Conservation (phyloP, 2,329 filamentous ascomycete species). For the Xylaria sp. region DNA sequence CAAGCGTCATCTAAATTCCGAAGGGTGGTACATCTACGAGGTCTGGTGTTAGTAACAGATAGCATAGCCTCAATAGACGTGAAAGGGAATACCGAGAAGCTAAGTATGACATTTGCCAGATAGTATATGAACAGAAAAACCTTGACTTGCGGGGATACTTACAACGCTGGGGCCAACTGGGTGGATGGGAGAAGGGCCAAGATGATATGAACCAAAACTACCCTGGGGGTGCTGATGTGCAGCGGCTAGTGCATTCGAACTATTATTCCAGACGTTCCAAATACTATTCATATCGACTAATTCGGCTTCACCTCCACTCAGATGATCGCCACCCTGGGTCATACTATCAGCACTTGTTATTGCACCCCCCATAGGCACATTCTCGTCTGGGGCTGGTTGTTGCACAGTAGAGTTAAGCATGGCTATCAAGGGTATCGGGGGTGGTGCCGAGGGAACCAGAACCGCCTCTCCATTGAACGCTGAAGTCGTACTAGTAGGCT, state of each 20-base stretch:
- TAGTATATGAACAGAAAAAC: neutral
- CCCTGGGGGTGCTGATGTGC: conserved; percentile 4
- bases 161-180: conserved; percentile 23
- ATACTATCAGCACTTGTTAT: conserved; percentile 31
- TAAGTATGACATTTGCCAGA: neutral
- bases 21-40: conserved; percentile 27
- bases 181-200: conserved; percentile 24
- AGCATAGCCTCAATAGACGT: neutral
- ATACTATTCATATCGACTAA: conserved; percentile 29
- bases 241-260: conserved; percentile 4
- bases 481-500: conserved; percentile 25
- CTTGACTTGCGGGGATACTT: neutral
- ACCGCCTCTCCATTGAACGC: conserved; percentile 28
- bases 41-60: neutral
- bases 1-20: conserved; percentile 23
- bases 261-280: conserved; percentile 25
- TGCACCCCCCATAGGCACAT: conserved; percentile 35
- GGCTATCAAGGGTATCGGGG: conserved; percentile 25
- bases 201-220: conserved; percentile 7
- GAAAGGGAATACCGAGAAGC: neutral
- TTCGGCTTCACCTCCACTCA: conserved; percentile 38
- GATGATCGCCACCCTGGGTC: conserved; percentile 32
- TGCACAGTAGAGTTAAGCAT: conserved; percentile 38
- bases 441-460: conserved; percentile 16
- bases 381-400: conserved; percentile 42